Conservation (phyloP, 2,329 filamentous ascomycete genomes). For the Gliomastix tumulicola region DNA sequence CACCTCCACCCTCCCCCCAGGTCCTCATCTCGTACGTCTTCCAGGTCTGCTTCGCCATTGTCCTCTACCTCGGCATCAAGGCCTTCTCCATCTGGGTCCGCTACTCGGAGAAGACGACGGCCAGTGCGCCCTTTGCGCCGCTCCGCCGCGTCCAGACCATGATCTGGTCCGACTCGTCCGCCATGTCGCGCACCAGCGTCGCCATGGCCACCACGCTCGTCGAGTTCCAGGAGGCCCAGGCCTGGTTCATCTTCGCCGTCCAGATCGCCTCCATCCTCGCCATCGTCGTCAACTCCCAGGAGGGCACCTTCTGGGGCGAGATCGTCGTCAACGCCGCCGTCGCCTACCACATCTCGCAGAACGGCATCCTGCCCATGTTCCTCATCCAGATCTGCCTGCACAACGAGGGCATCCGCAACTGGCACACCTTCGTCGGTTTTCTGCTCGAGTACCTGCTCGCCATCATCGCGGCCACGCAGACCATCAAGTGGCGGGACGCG, state of each 20-base stretch:
- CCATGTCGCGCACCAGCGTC: constrained; percentile 26
- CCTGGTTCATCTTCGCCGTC: constrained; percentile 30
- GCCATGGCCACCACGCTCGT: constrained; percentile 31
- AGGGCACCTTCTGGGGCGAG: constrained; percentile 30
- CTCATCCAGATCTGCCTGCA: constrained; percentile 28
- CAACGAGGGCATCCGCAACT: constrained; percentile 29
- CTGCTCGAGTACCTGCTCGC: constrained; percentile 27
- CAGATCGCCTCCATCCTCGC: constrained; percentile 31
- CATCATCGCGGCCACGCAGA: constrained; percentile 27
- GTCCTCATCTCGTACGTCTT: constrained; percentile 30
- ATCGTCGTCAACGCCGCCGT: constrained; percentile 28
- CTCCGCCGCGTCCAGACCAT: constrained; percentile 26
- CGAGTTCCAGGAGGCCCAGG: constrained; percentile 30
- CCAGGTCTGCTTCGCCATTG: constrained; percentile 25
- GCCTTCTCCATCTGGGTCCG: constrained; percentile 25
- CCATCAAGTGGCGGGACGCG: constrained; percentile 22
- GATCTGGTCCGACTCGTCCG: constrained; percentile 26
- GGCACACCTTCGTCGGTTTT: constrained; percentile 32
- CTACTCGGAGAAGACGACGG: constrained; percentile 15
- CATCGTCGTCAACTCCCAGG: constrained; percentile 30
- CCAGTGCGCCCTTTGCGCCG: constrained; percentile 5
- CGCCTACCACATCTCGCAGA: constrained; percentile 27
- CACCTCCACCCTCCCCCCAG: constrained; percentile 7
- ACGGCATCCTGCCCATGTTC: constrained; percentile 28
- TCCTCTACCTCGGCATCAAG: constrained; percentile 23